phyloP scores from a whole-genome alignment of 2,329 filamentous ascomycete genomes.

The Dactylonectria estremocensis region DNA sequence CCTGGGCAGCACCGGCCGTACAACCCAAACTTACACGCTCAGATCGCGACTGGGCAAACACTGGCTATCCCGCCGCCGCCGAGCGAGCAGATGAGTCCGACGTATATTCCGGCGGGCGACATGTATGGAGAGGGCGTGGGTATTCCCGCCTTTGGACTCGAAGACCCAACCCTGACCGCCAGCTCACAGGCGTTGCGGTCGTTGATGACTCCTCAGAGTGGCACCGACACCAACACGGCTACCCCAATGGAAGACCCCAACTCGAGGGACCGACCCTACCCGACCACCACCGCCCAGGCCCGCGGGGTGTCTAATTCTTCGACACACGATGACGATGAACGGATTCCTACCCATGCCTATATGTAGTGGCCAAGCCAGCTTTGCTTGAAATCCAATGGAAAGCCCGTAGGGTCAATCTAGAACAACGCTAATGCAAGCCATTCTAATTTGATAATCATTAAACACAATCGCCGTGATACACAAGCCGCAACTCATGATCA shows the following conservation, averaged over 20 bases:
- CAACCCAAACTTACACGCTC: constrained; percentile 73
- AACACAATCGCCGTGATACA: too few species aligned
- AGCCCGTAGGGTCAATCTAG: too few species aligned
- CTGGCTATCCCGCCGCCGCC: constrained; percentile 64
- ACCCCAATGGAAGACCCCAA: constrained; percentile 65
- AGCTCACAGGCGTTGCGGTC: constrained; percentile 66
- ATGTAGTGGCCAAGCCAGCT: too few species aligned
- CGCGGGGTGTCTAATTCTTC: constrained; percentile 53
- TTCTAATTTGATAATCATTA: too few species aligned
- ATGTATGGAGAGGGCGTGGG: constrained; percentile 94
- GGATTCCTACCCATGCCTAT: too few species aligned
- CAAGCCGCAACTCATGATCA: too few species aligned
- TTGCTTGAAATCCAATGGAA: too few species aligned
- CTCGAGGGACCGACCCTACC: constrained; percentile 60
- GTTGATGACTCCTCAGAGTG: constrained; percentile 52
- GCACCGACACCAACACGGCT: constrained; percentile 59
- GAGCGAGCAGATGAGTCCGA: constrained; percentile 79
- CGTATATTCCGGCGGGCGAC: constrained; percentile 88
- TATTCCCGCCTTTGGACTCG: constrained; percentile 79
- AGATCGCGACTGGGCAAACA: constrained; percentile 61
- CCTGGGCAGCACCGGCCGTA: constrained; percentile 75
- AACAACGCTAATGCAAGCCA: too few species aligned
- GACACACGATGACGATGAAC: too few species aligned
- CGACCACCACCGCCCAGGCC: constrained; percentile 43
- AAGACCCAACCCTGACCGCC: constrained; percentile 70